These are phyloP conservation scores for Brassica napus DNA, from an alignment of 345 rosid genomes.

Conservation along the genomic window DNA sequence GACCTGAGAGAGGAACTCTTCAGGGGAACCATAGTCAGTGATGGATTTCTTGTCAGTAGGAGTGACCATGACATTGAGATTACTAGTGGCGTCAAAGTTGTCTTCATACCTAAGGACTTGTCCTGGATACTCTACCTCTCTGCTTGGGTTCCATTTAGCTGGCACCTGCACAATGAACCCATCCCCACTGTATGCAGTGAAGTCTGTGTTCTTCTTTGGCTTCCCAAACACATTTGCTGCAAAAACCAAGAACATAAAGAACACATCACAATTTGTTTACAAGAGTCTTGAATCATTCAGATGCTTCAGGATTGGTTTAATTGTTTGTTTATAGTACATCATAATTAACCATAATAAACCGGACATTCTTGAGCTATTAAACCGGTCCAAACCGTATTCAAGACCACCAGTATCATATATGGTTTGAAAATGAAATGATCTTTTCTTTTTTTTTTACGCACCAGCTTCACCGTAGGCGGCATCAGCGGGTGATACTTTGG, in stretches of 20 bases:
- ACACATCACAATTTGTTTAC: background rate
- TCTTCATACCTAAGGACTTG: conserved; percentile 93
- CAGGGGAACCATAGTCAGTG: conserved; percentile 78
- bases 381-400: too few relatives aligned
- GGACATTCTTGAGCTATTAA: too few relatives aligned
- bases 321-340: too few relatives aligned
- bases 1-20: conserved; percentile 72
- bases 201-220: conserved; percentile 87
- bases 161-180: conserved; percentile 80
- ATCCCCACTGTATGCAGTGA: conserved; percentile 63
- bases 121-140: conserved; percentile 85
- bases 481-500: conserved; percentile 94
- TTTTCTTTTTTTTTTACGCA: background rate
- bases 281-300: background rate
- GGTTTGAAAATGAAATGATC: conserved; percentile 23
- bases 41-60: conserved; percentile 84
- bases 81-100: conserved; percentile 76
- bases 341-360: too few relatives aligned
- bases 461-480: conserved; percentile 99
- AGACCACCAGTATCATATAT: too few relatives aligned
- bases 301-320: too few relatives aligned
- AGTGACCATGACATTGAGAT: conserved; percentile 63
- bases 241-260: conserved; percentile 3
- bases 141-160: conserved; percentile 96
- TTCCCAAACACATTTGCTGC: conserved; percentile 96